Evolutionary conservation across 1,139 yeast genomes (phyloP), one percentile per base, ranked within the genome.

Genomic region (Candida albicans): DNA sequence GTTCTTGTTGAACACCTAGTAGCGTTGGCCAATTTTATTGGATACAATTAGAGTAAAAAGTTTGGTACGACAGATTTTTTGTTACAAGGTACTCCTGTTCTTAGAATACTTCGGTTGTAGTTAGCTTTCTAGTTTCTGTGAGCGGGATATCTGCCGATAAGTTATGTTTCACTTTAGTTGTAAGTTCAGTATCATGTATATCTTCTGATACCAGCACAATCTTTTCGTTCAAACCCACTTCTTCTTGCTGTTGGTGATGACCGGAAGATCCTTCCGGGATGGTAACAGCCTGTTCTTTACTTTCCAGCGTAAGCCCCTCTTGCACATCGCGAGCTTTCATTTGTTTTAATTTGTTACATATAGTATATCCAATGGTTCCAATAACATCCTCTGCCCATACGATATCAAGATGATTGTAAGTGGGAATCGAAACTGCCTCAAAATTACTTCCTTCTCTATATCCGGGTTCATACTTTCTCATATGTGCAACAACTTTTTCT

Each of bases 351-450:
- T 47, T 50, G 2, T 54, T 52, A 8, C 31, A 26, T 15, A 57
- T 49, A 7, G 44, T 48, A 42, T 48, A 52, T 2, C 73, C 73
- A 34, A 70, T 58, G 6, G 58, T 54, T 7, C 68, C 68, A 35
- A 61, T 62, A 18, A 75, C 58, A 53, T 77, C 77, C 55, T 75
- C 79, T 0, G 82, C 78, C 84, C 84, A 79, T 14, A 77, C 61
- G 1, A 78, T 80, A 53, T 79, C 84, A 34, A 78, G 58, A 54
- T 79, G 84, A 37, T 74, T 67, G 53, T 79, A 79, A n/a, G 62
- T 75, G 1, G 73, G 71, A 3, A 85, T 44, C 39, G 67, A 68
- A 8, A 54, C 62, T 42, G 58, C 60, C 52, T 58, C 69, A 54
- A 64, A 70, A 65, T 58, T 77, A 7, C 51, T 54, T 2, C 70